A percentile compares a stretch with the other conserved stretches of the same genome.
phyloP scores from a whole-genome alignment of 2,329 filamentous ascomycete species.

The Lachnellula occidentalis region DNA sequence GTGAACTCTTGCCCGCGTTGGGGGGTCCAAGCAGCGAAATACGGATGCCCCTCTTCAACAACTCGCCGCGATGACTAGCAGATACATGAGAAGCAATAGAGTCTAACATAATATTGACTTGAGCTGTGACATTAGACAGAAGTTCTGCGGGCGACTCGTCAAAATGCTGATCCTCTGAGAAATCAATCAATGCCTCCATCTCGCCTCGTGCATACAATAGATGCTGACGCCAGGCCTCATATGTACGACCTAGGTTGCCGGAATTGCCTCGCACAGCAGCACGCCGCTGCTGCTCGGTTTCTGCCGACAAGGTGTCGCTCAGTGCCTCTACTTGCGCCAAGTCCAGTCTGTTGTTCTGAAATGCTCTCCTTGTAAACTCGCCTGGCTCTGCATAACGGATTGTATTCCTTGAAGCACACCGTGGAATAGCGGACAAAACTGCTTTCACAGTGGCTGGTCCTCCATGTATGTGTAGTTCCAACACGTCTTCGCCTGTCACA shows the following conservation, averaged over 20 bases:
- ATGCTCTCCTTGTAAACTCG: conserved; percentile 90
- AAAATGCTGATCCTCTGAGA: conserved; percentile 95
- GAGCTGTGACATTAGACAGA: conserved; percentile 59
- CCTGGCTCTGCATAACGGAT: conserved; percentile 90
- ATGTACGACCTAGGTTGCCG: conserved; percentile 63
- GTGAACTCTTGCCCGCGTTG: conserved; percentile 90
- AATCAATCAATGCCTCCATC: conserved; percentile 93
- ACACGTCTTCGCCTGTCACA: conserved; percentile 85
- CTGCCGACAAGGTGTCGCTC: conserved; percentile 56
- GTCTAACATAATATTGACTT: conserved; percentile 55
- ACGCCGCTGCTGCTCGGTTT: conserved; percentile 90
- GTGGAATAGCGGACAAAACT: conserved; percentile 70
- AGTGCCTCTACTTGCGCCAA: conserved; percentile 75
- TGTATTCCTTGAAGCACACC: conserved; percentile 32
- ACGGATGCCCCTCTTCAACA: conserved; percentile 78
- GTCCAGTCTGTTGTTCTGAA: conserved; percentile 78
- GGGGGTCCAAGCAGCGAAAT: conserved; percentile 85
- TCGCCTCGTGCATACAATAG: conserved; percentile 81
- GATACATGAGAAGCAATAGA: conserved; percentile 65
- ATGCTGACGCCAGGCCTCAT: conserved; percentile 75
- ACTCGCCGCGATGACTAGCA: conserved; percentile 76
- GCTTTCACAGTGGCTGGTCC: conserved; percentile 84
- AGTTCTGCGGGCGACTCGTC: conserved; percentile 77
- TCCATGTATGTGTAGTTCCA: conserved; percentile 93
- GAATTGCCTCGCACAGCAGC: conserved; percentile 76